These are phyloP conservation scores for Candida sanyaensis DNA, from an alignment of 1,139 yeast species.

Conservation along the genomic window DNA sequence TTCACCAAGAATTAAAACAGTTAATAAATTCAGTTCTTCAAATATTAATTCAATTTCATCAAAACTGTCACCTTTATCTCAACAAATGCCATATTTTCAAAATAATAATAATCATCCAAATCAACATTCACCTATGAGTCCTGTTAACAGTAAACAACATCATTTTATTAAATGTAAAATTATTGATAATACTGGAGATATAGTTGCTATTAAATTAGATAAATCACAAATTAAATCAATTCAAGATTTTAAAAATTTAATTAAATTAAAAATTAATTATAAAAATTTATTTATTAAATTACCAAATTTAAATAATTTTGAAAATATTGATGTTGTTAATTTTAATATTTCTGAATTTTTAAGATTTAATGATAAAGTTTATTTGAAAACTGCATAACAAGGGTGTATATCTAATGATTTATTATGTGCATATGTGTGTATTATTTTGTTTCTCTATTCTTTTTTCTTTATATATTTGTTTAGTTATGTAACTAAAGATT, in stretches of 20 bases:
- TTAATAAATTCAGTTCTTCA: background rate
- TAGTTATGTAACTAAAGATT: no score
- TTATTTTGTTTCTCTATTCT: background rate
- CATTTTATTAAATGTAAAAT: conserved; percentile 30
- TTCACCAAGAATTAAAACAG: conserved; percentile 8
- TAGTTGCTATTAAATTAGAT: conserved; percentile 28
- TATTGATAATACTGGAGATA: conserved; percentile 28
- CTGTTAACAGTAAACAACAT: conserved; percentile 12
- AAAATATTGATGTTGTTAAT: conserved; percentile 27
- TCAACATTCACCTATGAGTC: background rate
- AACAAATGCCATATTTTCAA: conserved; percentile 4
- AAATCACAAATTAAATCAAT: conserved; percentile 26
- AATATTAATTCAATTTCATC: background rate
- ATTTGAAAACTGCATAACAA: conserved; percentile 8
- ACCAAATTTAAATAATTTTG: conserved; percentile 25
- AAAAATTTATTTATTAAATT: conserved; percentile 31
- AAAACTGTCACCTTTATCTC: background rate
- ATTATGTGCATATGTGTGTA: background rate
- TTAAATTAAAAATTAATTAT: conserved; percentile 25
- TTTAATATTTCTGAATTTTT: conserved; percentile 26
- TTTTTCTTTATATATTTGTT: no score
- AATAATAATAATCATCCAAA: background rate
- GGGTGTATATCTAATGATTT: background rate
- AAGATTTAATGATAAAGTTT: conserved; percentile 15
- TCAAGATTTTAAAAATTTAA: conserved; percentile 28